These are phyloP conservation scores for Cynara cardunculus DNA, from an alignment of 129 eudicot species.

Conservation along the genomic window DNA sequence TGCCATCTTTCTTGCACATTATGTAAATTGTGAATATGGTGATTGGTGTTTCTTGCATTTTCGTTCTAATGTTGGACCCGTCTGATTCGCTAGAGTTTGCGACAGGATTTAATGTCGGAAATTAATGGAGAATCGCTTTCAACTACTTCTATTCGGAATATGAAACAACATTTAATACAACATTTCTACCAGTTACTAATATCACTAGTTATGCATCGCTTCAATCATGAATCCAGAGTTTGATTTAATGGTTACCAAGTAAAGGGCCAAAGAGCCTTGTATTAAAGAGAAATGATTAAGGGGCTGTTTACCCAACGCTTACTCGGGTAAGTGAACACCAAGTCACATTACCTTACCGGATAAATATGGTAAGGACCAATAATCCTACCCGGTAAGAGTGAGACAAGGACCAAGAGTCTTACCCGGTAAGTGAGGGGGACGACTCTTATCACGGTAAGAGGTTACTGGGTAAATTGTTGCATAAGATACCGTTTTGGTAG, in stretches of 20 bases:
- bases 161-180: neutral
- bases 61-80: neutral
- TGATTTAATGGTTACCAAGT: neutral
- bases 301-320: no score
- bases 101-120: neutral
- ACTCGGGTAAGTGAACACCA: no score
- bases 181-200: neutral
- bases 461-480: no score
- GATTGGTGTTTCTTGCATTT: constrained; percentile 15
- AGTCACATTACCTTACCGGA: no score
- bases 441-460: no score
- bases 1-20: constrained; percentile 7
- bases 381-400: no score
- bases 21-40: constrained; percentile 34
- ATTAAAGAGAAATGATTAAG: no score
- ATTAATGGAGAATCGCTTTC: neutral
- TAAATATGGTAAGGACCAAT: no score
- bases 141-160: neutral
- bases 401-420: no score
- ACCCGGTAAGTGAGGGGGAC: no score
- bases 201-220: neutral
- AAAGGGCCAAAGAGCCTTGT: neutral
- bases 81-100: neutral
- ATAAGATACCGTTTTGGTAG: no score
- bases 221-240: neutral